Evolutionary conservation across 75 land plant genomes (phyloP), one percentile per base, ranked within the genome.

Genomic region (Sequoia sempervirens): DNA sequence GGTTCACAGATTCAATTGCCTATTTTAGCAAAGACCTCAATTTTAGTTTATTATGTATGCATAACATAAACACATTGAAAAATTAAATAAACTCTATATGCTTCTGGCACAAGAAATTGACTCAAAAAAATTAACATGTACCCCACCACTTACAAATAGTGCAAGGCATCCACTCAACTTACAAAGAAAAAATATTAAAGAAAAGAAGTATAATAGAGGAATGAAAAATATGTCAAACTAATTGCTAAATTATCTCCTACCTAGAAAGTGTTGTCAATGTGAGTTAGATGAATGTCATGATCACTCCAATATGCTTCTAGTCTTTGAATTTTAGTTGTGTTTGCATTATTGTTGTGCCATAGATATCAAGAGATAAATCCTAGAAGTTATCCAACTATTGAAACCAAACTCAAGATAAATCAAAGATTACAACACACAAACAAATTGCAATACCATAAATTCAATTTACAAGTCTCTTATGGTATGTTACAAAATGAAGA

Each of bases 1-100:
- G 92, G 75, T 84, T 87, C 75, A 93, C 97, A 66, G 88, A 58
- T 85, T 92, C 94, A 85, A 95, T 89, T 73, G 92, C 95, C 97
- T 95, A 75, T 75, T 75, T 23, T 8, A 75, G 26, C 2, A 75
- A 75, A 75, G 46, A n/a, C 45, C 8, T 5, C 7, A 46, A 26
- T 75, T 46, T 75, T 23, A 38, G 78, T 75, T 34, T 28, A 74
- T 14, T 3, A 36, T 38, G 23, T 75, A 14, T 18, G 45, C 37
- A 73, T 75, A 75, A 75, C 1, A 7, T 40, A 18, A 38, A 75
- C 40, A 23, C 45, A 75, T 37, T 38, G 17, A 37, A 75, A 46
- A 40, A 75, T 13, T 14, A 75, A 75, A 38, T 75, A 26, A 23
- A 40, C 4, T 37, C 32, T 15, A 73, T 34, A 73, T 34, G 20